A percentile compares a stretch with the other conserved stretches of the same genome.
phyloP scores from a whole-genome alignment of 805 yeast genomes.

The Wickerhamomyces tratensis region DNA sequence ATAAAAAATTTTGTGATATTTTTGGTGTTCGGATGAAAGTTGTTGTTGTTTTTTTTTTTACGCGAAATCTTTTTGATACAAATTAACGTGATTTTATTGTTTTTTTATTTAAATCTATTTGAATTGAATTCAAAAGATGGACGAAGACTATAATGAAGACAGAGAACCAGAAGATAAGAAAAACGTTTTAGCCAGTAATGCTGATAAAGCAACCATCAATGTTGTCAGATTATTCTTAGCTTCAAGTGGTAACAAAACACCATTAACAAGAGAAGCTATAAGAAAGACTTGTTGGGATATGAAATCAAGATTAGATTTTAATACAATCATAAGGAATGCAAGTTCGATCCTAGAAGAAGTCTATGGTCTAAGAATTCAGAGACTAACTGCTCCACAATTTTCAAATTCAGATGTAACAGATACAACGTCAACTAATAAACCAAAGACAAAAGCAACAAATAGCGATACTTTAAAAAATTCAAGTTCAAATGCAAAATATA shows the following conservation, averaged over 20 bases:
- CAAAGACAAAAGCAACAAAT: too few species aligned
- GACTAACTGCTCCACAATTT: background rate
- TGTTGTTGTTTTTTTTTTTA: too few species aligned
- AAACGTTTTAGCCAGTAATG: too few species aligned
- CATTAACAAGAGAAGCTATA: background rate
- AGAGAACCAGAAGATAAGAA: too few species aligned
- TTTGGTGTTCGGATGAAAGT: too few species aligned
- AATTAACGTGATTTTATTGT: too few species aligned
- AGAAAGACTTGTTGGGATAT: background rate
- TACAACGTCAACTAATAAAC: background rate
- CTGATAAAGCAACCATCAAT: background rate
- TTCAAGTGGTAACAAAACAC: background rate
- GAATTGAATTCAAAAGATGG: too few species aligned
- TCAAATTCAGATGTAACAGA: conserved; percentile 2
- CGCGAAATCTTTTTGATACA: too few species aligned
- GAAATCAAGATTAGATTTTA: background rate
- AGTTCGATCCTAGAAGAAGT: background rate
- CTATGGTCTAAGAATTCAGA: background rate
- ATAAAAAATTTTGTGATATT: too few species aligned
- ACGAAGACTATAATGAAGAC: too few species aligned
- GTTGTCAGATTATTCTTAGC: background rate
- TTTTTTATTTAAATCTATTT: too few species aligned
- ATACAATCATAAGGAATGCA: background rate
- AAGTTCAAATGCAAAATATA: conserved; percentile 5
- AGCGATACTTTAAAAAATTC: too few species aligned